A percentile compares a stretch with the other conserved stretches of the same genome.
These are phyloP conservation scores for Endocarpon pusillum DNA, from an alignment of 495 filamentous ascomycete genomes.

Conservation along the genomic window DNA sequence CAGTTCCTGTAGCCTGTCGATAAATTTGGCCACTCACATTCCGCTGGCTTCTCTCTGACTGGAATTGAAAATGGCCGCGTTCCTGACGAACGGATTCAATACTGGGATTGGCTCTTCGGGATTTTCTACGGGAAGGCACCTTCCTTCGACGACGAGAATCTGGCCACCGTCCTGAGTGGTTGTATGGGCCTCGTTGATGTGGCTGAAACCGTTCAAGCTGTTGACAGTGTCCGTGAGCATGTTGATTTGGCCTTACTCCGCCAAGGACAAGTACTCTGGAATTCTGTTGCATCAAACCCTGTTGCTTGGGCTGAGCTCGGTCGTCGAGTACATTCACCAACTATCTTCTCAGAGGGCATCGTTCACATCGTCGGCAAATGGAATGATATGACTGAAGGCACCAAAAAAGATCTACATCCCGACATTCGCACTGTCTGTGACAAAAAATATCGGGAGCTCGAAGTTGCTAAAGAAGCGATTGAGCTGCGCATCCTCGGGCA, in stretches of 20 bases:
- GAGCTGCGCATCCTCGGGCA: slow-evolving; percentile 13
- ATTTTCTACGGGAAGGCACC: slow-evolving; percentile 22
- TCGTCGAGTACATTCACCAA: slow-evolving; percentile 19
- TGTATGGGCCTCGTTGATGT: slow-evolving; percentile 21
- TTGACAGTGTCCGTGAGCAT: slow-evolving; percentile 16
- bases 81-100: slow-evolving; percentile 4
- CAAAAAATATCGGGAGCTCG: slow-evolving; percentile 12
- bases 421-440: slow-evolving; percentile 4
- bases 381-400: slow-evolving; percentile 9
- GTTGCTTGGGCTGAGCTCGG: slow-evolving; percentile 25
- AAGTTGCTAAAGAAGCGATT: slow-evolving; percentile 10
- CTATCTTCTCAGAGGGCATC: slow-evolving; percentile 30
- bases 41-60: background rate
- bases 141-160: slow-evolving; percentile 12
- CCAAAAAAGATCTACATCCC: slow-evolving; percentile 7
- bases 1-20: background rate
- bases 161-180: slow-evolving; percentile 13
- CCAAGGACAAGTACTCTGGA: slow-evolving; percentile 22
- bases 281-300: slow-evolving; percentile 20
- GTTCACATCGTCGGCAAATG: slow-evolving; percentile 30
- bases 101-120: slow-evolving; percentile 24
- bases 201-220: slow-evolving; percentile 22
- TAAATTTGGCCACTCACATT: background rate
- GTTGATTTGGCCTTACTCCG: slow-evolving; percentile 25
- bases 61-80: slow-evolving; percentile 12